These are phyloP conservation scores for Exophiala sideris DNA, from an alignment of 2,329 filamentous ascomycete genomes.

Conservation along the genomic window DNA sequence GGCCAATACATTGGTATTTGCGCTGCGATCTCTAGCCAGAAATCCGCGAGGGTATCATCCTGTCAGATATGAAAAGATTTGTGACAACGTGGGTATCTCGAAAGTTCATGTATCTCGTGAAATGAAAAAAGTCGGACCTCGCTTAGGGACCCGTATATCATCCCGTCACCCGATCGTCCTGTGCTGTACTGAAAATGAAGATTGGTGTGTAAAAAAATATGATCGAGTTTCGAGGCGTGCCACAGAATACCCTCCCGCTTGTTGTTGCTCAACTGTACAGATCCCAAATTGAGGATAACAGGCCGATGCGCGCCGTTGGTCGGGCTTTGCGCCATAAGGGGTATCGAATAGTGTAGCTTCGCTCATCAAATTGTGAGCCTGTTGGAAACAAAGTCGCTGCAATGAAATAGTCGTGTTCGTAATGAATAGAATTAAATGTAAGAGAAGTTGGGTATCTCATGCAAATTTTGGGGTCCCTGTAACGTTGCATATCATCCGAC, in stretches of 20 bases:
- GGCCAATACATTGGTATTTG: constrained; percentile 16
- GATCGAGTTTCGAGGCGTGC: background rate
- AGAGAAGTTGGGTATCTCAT: constrained; percentile 19
- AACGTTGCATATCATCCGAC: constrained; percentile 2
- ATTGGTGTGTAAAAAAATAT: background rate
- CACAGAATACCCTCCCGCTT: background rate
- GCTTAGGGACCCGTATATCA: constrained; percentile 22
- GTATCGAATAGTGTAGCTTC: constrained; percentile 17
- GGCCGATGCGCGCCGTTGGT: background rate
- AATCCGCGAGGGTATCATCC: constrained; percentile 8
- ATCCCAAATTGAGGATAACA: background rate
- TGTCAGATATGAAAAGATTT: constrained; percentile 11
- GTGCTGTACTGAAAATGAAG: constrained; percentile 15
- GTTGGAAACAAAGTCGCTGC: constrained; percentile 13
- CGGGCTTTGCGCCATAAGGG: constrained; percentile 14
- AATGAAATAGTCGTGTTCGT: constrained; percentile 20
- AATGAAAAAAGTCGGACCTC: constrained; percentile 13
- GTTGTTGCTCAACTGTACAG: background rate
- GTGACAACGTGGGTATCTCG: constrained; percentile 25
- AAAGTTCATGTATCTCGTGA: constrained; percentile 28
- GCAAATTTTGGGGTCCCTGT: constrained; percentile 18
- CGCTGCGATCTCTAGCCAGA: constrained; percentile 5
- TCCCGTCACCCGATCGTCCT: constrained; percentile 22
- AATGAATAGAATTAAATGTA: constrained; percentile 8
- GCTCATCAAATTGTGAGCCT: background rate